phyloP scores from a whole-genome alignment of 352 stramenopile genomes.

The Detonula confervacea region DNA sequence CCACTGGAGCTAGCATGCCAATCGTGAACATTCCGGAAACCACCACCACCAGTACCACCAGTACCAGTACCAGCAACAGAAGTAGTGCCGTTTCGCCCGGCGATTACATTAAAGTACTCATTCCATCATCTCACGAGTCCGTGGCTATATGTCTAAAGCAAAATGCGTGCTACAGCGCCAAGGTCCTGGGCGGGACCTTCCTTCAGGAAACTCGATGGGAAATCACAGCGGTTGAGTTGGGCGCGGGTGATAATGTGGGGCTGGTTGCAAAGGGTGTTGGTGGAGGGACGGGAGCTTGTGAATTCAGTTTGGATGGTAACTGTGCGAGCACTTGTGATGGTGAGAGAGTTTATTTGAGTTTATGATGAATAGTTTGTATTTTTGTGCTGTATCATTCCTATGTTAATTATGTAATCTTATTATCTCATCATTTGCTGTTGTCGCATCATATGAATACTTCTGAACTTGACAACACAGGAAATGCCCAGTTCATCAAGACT shows the following conservation, averaged over 20 bases:
- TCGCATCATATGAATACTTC: too few relatives aligned
- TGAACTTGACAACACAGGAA: too few relatives aligned
- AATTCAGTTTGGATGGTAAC: constrained; percentile 36
- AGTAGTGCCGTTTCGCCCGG: too few relatives aligned
- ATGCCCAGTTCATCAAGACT: not conserved
- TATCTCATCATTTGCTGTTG: too few relatives aligned
- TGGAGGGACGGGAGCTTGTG: constrained; percentile 17
- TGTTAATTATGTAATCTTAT: too few relatives aligned
- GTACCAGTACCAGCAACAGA: too few relatives aligned
- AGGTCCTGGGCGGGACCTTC: constrained; percentile 11
- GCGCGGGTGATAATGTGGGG: constrained; percentile 14
- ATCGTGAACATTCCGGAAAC: too few relatives aligned
- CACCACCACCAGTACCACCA: too few relatives aligned
- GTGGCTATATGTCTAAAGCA: constrained; percentile 24
- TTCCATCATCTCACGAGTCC: not conserved
- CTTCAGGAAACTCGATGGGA: constrained; percentile 33
- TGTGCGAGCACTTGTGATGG: constrained; percentile 39
- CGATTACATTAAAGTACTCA: too few relatives aligned
- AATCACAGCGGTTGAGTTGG: constrained; percentile 27
- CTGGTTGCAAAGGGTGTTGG: constrained; percentile 28
- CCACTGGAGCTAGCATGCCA: too few relatives aligned
- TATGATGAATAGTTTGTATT: constrained; percentile 3
- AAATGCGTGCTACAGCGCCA: constrained; percentile 20
- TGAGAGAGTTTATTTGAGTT: too few relatives aligned
- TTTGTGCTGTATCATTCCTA: too few relatives aligned